Conservation (phyloP, 805 yeast genomes). For the Myxozyma melibiosi region DNA sequence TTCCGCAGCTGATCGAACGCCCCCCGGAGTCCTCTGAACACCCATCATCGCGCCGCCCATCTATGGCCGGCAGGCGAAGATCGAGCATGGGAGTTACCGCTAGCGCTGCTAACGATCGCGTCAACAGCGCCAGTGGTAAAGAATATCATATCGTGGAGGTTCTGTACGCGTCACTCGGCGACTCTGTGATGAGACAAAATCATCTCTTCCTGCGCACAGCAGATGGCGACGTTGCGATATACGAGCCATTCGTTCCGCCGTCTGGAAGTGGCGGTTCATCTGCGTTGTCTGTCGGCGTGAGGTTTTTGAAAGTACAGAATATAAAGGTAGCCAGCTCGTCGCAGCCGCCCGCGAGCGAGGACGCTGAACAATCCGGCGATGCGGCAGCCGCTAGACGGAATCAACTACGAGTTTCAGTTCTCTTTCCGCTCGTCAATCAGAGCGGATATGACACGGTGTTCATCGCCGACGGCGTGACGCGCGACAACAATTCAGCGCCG, state of each 20-base stretch:
- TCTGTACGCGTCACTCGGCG: constrained; percentile 66
- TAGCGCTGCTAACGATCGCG: background rate
- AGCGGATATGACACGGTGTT: constrained; percentile 14
- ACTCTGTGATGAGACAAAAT: constrained; percentile 55
- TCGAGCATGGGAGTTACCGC: constrained; percentile 21
- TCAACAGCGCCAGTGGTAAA: background rate
- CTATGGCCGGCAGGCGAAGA: constrained; percentile 12
- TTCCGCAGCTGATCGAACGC: constrained; percentile 12
- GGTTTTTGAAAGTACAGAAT: background rate
- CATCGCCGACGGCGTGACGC: background rate
- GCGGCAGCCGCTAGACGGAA: background rate
- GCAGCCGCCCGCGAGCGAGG: background rate
- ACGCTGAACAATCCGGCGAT: background rate
- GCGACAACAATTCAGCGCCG: background rate
- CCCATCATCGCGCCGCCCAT: background rate
- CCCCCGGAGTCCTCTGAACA: background rate
- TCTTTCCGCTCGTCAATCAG: constrained; percentile 9
- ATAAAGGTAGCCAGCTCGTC: background rate
- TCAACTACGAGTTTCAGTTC: background rate
- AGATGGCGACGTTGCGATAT: constrained; percentile 77
- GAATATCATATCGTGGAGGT: constrained; percentile 44
- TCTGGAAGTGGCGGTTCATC: background rate
- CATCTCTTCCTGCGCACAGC: constrained; percentile 70
- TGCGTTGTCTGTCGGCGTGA: background rate
- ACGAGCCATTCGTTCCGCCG: constrained; percentile 55